Evolutionary conservation across 371 early-diverging fungal species (phyloP).

Genomic region (Funneliformis caledonium): DNA sequence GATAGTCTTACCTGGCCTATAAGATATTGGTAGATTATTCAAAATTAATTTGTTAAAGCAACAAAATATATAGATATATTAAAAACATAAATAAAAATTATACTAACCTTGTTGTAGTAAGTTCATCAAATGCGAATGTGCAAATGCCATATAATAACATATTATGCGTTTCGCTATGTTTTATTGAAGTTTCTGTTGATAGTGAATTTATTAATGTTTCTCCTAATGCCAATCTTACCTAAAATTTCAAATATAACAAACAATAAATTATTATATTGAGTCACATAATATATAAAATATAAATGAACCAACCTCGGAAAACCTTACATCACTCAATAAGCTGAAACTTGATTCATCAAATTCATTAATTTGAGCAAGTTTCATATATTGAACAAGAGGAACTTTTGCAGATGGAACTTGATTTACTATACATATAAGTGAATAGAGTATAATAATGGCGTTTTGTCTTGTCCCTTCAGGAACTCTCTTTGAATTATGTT

Average conservation of each 20-base stretch:
- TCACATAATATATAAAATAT: not conserved
- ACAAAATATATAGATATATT: not conserved
- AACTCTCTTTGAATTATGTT: conserved; percentile 15
- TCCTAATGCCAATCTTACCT: conserved; percentile 20
- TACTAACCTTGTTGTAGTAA: conserved; percentile 44
- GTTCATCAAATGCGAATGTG: conserved; percentile 61
- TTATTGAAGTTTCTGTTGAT: not conserved
- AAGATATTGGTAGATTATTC: conserved; percentile 5
- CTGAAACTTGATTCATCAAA: not conserved
- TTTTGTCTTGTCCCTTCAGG: conserved; percentile 30
- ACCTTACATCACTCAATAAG: conserved; percentile 5
- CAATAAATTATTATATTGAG: not conserved
- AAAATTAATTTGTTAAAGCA: not conserved
- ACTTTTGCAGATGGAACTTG: conserved; percentile 30
- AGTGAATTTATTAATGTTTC: conserved; percentile 19
- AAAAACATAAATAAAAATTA: not conserved
- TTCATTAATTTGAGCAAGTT: conserved; percentile 8
- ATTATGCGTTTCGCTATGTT: conserved; percentile 52
- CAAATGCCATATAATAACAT: conserved; percentile 63
- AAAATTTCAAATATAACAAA: not conserved
- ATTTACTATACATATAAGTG: conserved; percentile 38
- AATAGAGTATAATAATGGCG: conserved; percentile 38
- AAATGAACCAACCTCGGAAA: conserved; percentile 19
- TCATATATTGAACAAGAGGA: conserved; percentile 25
- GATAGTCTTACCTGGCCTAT: conserved; percentile 52